Percentiles rank a stretch among this genome's conserved stretches.
These are phyloP conservation scores for Debaryomyces psychrophilus DNA, from an alignment of 1,139 yeast genomes.

Conservation along the genomic window DNA sequence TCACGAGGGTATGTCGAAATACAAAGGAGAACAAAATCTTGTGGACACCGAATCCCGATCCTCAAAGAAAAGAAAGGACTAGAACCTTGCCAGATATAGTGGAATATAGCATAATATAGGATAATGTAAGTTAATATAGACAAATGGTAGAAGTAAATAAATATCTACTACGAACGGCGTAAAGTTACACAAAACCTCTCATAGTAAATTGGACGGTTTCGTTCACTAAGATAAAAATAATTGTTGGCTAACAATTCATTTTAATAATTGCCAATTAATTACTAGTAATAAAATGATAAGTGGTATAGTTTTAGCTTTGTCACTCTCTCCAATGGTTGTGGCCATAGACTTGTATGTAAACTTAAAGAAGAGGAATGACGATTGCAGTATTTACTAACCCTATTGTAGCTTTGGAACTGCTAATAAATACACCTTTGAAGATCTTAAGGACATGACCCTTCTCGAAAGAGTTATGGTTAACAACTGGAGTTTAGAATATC, in stretches of 20 bases:
- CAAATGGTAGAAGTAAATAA: neutral
- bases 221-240: neutral
- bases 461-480: conserved; percentile 53
- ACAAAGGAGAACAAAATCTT: conserved; percentile 23
- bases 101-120: neutral
- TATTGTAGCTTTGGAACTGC: conserved; percentile 13
- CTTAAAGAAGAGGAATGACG: neutral
- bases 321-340: conserved; percentile 9
- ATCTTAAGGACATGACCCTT: conserved; percentile 53
- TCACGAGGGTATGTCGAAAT: conserved; percentile 48
- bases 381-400: conserved; percentile 4
- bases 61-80: conserved; percentile 29
- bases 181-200: conserved; percentile 12
- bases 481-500: conserved; percentile 76
- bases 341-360: conserved; percentile 15
- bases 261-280: conserved; percentile 3
- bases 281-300: conserved; percentile 2
- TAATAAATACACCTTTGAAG: conserved; percentile 52
- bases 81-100: neutral
- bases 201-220: conserved; percentile 1
- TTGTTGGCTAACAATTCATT: neutral
- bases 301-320: conserved; percentile 5
- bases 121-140: neutral
- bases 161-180: neutral
- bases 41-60: conserved; percentile 18